Evolutionary conservation across 1,284 basidiomycete species (phyloP), one percentile per base, ranked within the genome.

Genomic region (Ganoderma boninense): DNA sequence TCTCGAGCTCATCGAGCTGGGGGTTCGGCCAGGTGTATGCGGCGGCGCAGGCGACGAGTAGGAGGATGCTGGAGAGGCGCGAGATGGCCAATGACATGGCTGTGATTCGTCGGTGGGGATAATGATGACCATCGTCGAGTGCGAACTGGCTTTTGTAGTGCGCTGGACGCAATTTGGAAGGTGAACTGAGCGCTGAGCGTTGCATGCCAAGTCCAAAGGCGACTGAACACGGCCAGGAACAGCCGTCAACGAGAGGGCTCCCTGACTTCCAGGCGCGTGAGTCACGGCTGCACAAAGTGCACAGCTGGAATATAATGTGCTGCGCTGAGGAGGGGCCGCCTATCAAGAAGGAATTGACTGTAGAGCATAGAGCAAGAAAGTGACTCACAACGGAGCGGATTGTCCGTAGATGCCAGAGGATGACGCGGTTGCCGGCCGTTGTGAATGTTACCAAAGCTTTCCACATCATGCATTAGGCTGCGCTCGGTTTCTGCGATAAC

Each of bases 21-120:
- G 70, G 70, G 40, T 65, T 60, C 13, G 70, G 70, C 70, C 70
- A 71, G 35, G 63, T 65, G 52, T 68, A 71, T 18, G 66, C 70
- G 52, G 26, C 32, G 6, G 49, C 68, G 26, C 11, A 29, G 64
- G 56, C 65, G 2, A 32, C 57, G 59, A 66, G 18, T 7, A 61
- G 43, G 18, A 52, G 18, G 59, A 66, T 29, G n/a, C 59, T 42
- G 18, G n/a, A 60, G 57, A 66, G 63, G 23, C 52, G 52, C 52
- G 52, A 54, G n/a, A 54, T 54, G 52, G 23, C 52, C 52, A 54
- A 54, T 16, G 52, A 56, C 52, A 56, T 56, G 52, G 52, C 26
- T 29, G 26, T 29, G 52, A 56, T 52, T 52, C 4, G 49, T 23
- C 49, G 23, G 11, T 2, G 49, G 23, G n/a, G 49, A 26, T 23